These are phyloP conservation scores for Hyaloperonospora brassicae DNA, from an alignment of 352 stramenopile species.

Conservation along the genomic window DNA sequence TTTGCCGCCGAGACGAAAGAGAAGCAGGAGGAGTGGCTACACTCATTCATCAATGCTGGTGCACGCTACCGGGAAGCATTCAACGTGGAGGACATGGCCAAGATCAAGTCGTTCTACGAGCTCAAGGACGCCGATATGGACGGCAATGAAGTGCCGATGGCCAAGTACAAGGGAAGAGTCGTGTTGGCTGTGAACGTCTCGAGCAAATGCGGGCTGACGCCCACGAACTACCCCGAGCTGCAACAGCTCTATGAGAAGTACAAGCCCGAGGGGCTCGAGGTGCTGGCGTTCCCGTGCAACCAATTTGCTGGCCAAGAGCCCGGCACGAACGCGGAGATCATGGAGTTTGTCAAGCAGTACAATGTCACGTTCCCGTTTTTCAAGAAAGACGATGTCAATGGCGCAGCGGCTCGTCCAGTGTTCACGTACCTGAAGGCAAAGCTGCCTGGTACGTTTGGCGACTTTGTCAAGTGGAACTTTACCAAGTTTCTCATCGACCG, in stretches of 20 bases:
- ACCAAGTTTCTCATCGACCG: constrained; percentile 88
- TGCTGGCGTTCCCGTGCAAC: constrained; percentile 87
- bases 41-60: constrained; percentile 41
- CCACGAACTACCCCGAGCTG: constrained; percentile 85
- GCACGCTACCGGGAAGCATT: constrained; percentile 39
- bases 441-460: constrained; percentile 53
- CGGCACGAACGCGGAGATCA: constrained; percentile 71
- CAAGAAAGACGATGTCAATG: constrained; percentile 86
- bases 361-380: constrained; percentile 42
- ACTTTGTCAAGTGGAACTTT: constrained; percentile 87
- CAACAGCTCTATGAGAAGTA: constrained; percentile 67
- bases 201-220: constrained; percentile 74
- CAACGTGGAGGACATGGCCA: constrained; percentile 25
- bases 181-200: constrained; percentile 74
- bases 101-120: constrained; percentile 67
- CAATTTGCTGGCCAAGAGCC: constrained; percentile 57
- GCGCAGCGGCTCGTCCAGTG: constrained; percentile 61
- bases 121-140: constrained; percentile 70
- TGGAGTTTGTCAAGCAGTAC: constrained; percentile 54
- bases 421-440: constrained; percentile 82
- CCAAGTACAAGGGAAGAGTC: constrained; percentile 60
- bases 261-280: constrained; percentile 45
- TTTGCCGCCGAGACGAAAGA: constrained; percentile 33
- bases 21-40: constrained; percentile 44
- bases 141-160: constrained; percentile 56